Evolutionary conservation across 2,329 filamentous ascomycete genomes (phyloP).

Genomic region (Mollisiaceae sp.): DNA sequence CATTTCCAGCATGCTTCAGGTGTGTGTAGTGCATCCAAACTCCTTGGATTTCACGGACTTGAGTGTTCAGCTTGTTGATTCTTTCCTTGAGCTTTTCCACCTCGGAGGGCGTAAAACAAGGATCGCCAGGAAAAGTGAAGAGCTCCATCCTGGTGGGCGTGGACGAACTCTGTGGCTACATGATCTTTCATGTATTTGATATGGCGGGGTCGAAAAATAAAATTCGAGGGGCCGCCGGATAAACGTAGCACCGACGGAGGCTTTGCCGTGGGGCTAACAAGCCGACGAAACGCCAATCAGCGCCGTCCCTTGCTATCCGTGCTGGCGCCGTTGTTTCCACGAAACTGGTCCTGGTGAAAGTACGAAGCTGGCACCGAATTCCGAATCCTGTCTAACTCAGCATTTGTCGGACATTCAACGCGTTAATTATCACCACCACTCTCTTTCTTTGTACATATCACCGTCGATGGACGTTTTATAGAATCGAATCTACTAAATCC

Average conservation of each 20-base stretch:
- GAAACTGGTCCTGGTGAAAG: background rate
- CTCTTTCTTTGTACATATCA: slow-evolving; percentile 21
- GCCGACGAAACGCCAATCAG: background rate
- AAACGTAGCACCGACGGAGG: background rate
- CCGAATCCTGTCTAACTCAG: background rate
- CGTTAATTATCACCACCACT: background rate
- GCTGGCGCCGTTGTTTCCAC: background rate
- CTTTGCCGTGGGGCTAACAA: background rate
- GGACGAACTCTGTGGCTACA: background rate
- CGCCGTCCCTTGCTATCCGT: background rate
- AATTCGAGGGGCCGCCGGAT: background rate
- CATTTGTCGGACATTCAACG: slow-evolving; percentile 8
- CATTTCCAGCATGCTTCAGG: slow-evolving; percentile 27
- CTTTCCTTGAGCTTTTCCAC: slow-evolving; percentile 36
- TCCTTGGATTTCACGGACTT: slow-evolving; percentile 36
- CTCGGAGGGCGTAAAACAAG: slow-evolving; percentile 40
- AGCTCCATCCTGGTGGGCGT: slow-evolving; percentile 35
- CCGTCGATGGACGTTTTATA: slow-evolving; percentile 14
- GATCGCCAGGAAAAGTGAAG: slow-evolving; percentile 37
- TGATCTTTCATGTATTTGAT: background rate
- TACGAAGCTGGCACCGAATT: background rate
- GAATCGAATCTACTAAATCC: background rate
- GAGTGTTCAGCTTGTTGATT: slow-evolving; percentile 29
- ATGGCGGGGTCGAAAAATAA: slow-evolving; percentile 1
- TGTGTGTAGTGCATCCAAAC: slow-evolving; percentile 41